Evolutionary conservation across 2,329 filamentous ascomycete genomes (phyloP).

Genomic region (Sporothrix curviconia): DNA sequence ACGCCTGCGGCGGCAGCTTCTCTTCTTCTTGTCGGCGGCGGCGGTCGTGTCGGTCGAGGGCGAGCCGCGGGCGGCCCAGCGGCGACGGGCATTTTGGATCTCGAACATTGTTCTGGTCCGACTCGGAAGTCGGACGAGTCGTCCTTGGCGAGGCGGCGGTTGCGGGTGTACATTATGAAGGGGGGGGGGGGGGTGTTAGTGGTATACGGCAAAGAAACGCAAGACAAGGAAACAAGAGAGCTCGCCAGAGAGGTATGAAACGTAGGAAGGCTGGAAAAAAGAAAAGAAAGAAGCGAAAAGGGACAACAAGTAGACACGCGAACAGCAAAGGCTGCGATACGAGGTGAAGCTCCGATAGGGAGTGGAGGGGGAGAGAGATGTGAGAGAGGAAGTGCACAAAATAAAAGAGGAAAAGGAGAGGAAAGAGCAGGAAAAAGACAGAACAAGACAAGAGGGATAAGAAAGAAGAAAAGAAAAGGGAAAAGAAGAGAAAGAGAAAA

Average conservation of each 20-base stretch:
- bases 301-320: no score
- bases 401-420: neutral
- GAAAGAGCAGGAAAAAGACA: neutral
- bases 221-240: neutral
- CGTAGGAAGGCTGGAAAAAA: no score
- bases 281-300: neutral
- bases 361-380: neutral
- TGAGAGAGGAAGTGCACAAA: neutral
- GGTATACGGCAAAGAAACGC: neutral
- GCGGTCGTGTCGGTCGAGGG: neutral
- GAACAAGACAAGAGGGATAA: neutral
- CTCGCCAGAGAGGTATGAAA: neutral
- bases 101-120: slow-evolving; percentile 8
- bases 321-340: neutral
- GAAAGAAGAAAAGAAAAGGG: neutral
- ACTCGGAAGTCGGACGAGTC: slow-evolving; percentile 26
- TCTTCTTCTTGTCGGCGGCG: slow-evolving; percentile 46
- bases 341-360: neutral
- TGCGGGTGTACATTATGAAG: slow-evolving; percentile 8
- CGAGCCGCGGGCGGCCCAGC: slow-evolving; percentile 2
- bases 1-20: slow-evolving; percentile 55
- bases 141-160: slow-evolving; percentile 6
- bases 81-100: neutral
- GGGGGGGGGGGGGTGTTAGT: neutral
- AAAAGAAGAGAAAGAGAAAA: neutral